Conservation (phyloP, 2,329 filamentous ascomycete genomes). For the Ceratocystis diversiconidia region DNA sequence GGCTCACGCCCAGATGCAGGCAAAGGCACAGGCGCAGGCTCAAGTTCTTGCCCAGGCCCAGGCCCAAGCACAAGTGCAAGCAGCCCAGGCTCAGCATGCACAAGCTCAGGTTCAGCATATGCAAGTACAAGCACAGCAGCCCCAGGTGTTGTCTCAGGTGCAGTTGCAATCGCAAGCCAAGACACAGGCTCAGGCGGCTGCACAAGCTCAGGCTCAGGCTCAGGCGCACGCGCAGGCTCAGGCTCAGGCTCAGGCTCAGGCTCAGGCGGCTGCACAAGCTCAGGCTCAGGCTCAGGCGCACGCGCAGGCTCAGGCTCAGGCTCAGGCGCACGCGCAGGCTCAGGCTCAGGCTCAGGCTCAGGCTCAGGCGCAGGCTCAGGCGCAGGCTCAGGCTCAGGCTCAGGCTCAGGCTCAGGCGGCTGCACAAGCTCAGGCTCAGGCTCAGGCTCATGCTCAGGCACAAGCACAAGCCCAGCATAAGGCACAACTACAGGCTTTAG, state of each 20-base stretch:
- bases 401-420: conserved; percentile 17
- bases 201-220: conserved; percentile 13
- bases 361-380: conserved; percentile 18
- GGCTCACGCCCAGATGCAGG: conserved; percentile 23
- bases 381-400: conserved; percentile 9
- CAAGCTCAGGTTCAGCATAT: conserved; percentile 22
- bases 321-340: conserved; percentile 13
- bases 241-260: conserved; percentile 18
- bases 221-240: conserved; percentile 8
- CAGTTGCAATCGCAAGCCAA: conserved; percentile 20
- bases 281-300: conserved; percentile 22
- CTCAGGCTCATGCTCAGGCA: conserved; percentile 14
- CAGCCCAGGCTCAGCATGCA: conserved; percentile 7
- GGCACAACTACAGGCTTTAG: conserved; percentile 17
- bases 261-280: not conserved
- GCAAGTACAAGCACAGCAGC: not conserved
- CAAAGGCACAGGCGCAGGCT: conserved; percentile 19
- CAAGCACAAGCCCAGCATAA: conserved; percentile 18
- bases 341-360: conserved; percentile 17
- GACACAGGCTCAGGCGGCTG: conserved; percentile 20
- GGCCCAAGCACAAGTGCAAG: conserved; percentile 20
- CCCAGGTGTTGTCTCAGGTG: conserved; percentile 20
- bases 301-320: not conserved
- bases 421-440: conserved; percentile 17
- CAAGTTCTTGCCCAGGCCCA: conserved; percentile 22